These are phyloP conservation scores for Phytophthora citrophthora DNA, from an alignment of 352 stramenopile genomes.

Conservation along the genomic window DNA sequence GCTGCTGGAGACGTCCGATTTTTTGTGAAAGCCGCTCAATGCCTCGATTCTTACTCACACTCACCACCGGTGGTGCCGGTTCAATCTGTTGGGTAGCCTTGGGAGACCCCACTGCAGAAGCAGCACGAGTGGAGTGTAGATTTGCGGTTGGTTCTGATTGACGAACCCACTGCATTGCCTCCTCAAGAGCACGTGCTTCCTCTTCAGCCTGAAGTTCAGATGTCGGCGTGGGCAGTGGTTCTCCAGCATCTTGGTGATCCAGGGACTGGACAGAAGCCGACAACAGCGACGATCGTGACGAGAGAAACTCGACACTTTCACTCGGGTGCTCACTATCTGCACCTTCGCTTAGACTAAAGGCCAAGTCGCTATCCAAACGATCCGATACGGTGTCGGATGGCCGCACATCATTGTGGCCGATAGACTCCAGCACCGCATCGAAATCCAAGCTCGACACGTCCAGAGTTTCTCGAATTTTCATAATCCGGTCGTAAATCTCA, in stretches of 20 bases:
- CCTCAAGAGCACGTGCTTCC: slow-evolving; percentile 35
- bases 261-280: slow-evolving; percentile 35
- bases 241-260: slow-evolving; percentile 43
- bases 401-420: slow-evolving; percentile 26
- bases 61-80: slow-evolving; percentile 26
- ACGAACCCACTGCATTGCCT: slow-evolving; percentile 43
- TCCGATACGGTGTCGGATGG: slow-evolving; percentile 27
- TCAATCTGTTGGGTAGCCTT: slow-evolving; percentile 11
- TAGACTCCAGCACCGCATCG: slow-evolving; percentile 47
- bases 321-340: slow-evolving; percentile 23
- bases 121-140: slow-evolving; percentile 6
- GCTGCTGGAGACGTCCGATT: slow-evolving; percentile 55
- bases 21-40: slow-evolving; percentile 56
- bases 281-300: slow-evolving; percentile 36
- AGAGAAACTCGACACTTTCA: slow-evolving; percentile 31
- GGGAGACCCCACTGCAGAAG: neutral
- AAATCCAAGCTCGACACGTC: slow-evolving; percentile 57
- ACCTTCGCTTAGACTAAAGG: slow-evolving; percentile 32
- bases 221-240: slow-evolving; percentile 26
- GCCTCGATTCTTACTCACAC: slow-evolving; percentile 43
- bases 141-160: slow-evolving; percentile 34
- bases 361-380: slow-evolving; percentile 28
- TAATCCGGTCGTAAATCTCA: slow-evolving; percentile 57
- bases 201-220: slow-evolving; percentile 10
- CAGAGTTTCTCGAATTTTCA: slow-evolving; percentile 56